These are phyloP conservation scores for Apiotrichum siamense DNA, from an alignment of 1,284 basidiomycete species.

Conservation along the genomic window DNA sequence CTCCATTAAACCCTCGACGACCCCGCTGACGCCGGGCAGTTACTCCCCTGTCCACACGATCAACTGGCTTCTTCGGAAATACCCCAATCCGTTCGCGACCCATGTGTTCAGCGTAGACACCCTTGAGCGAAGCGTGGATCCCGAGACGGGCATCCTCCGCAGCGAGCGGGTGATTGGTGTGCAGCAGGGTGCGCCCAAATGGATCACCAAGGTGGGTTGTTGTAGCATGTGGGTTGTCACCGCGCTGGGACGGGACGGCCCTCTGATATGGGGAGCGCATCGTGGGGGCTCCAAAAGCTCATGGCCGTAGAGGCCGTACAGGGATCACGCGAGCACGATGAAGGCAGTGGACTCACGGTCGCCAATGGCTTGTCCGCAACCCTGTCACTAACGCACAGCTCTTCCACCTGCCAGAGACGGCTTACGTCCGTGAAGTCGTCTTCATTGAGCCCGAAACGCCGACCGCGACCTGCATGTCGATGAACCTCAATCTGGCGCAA, in stretches of 20 bases:
- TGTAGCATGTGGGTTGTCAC: not conserved
- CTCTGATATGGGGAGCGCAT: too few relatives aligned
- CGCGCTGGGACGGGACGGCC: too few relatives aligned
- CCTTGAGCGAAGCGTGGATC: slow-evolving; percentile 72
- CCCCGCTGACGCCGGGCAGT: slow-evolving; percentile 48
- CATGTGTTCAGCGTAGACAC: slow-evolving; percentile 91
- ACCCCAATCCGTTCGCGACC: slow-evolving; percentile 85
- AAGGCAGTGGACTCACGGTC: too few relatives aligned
- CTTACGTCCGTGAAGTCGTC: slow-evolving; percentile 88
- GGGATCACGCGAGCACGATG: too few relatives aligned
- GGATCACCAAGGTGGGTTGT: slow-evolving; percentile 44
- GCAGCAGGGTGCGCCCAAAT: slow-evolving; percentile 47
- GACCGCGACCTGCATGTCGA: slow-evolving; percentile 71
- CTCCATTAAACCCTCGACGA: too few relatives aligned
- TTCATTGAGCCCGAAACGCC: slow-evolving; percentile 68
- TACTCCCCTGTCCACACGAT: slow-evolving; percentile 81
- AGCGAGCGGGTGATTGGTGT: slow-evolving; percentile 52
- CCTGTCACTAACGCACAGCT: slow-evolving; percentile 23
- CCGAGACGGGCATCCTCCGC: slow-evolving; percentile 74
- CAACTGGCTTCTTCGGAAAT: slow-evolving; percentile 88
- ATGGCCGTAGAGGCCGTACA: too few relatives aligned
- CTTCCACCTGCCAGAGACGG: slow-evolving; percentile 59
- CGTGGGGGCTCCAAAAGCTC: too few relatives aligned
- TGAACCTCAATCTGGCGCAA: slow-evolving; percentile 84
- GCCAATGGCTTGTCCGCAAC: too few relatives aligned